Percentiles rank a stretch among this genome's conserved stretches.
phyloP scores from a whole-genome alignment of 495 filamentous ascomycete genomes.

The Podospora anserina region DNA sequence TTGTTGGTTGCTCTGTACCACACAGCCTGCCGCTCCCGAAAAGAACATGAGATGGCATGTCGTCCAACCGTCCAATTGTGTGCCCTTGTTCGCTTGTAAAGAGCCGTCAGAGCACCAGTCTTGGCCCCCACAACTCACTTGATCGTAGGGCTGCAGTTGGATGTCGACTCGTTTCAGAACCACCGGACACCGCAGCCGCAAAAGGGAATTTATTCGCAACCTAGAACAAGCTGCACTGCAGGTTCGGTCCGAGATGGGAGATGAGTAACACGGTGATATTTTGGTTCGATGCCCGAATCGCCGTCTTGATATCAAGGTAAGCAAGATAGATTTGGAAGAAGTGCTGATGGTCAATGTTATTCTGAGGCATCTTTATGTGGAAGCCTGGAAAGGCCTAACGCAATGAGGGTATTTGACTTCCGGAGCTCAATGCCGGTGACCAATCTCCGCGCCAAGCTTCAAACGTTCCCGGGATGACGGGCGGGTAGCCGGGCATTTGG shows the following conservation, averaged over 20 bases:
- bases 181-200: neutral
- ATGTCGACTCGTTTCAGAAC: neutral
- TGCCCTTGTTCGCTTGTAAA: neutral
- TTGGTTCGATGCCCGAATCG: neutral
- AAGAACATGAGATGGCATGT: neutral
- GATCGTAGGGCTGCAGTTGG: neutral
- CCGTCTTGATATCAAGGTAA: neutral
- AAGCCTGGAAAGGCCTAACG: conserved; percentile 16
- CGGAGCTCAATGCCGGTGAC: neutral
- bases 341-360: conserved; percentile 6
- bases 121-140: conserved; percentile 6
- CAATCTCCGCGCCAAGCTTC: neutral
- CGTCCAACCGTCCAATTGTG: neutral
- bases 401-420: neutral
- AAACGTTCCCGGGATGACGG: conserved; percentile 1
- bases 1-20: neutral
- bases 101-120: neutral
- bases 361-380: conserved; percentile 3
- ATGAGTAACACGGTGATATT: neutral
- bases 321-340: neutral
- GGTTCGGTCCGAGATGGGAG: neutral
- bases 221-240: neutral
- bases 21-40: neutral
- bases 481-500: neutral
- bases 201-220: neutral